Evolutionary conservation across 768 basidiomycete species (phyloP).

Genomic region (Sistotremastrum niveocremeum): DNA sequence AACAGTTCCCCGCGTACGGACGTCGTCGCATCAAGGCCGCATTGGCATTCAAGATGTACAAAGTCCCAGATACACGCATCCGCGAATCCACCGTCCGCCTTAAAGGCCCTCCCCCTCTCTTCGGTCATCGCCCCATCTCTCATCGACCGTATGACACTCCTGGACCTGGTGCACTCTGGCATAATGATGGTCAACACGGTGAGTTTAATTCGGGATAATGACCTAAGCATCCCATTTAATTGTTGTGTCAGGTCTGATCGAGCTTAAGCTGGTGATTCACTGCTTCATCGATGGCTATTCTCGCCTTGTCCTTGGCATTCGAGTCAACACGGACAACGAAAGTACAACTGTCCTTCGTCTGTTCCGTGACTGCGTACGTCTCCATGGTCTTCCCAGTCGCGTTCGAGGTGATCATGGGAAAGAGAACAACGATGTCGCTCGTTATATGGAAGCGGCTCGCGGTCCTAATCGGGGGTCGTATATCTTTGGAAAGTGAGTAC

Average conservation of each 20-base stretch:
- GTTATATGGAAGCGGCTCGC: constrained; percentile 10
- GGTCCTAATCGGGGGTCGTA: constrained; percentile 9
- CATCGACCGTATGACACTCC: constrained; percentile 19
- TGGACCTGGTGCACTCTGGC: constrained; percentile 24
- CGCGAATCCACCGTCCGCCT: constrained; percentile 12
- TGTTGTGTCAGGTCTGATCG: constrained; percentile 17
- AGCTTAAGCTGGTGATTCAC: constrained; percentile 25
- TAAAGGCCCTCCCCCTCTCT: constrained; percentile 10
- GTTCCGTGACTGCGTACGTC: constrained; percentile 14
- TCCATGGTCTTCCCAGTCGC: constrained; percentile 17
- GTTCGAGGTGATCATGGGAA: constrained; percentile 14
- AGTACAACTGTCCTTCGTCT: constrained; percentile 24
- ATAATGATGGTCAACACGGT: constrained; percentile 27
- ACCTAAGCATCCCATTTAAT: neutral
- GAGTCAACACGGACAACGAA: constrained; percentile 27
- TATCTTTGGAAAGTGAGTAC: constrained; percentile 7
- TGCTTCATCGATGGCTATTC: constrained; percentile 30
- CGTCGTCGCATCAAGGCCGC: constrained; percentile 14
- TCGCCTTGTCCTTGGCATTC: constrained; percentile 21
- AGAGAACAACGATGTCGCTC: constrained; percentile 15
- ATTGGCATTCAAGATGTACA: constrained; percentile 10
- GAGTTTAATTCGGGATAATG: neutral
- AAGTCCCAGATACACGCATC: constrained; percentile 11
- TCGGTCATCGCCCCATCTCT: constrained; percentile 15
- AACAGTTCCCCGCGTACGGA: constrained; percentile 16